Evolutionary conservation across 2,329 filamentous ascomycete genomes (phyloP), one percentile per base, ranked within the genome.

Genomic region (Zasmidium angulare): DNA sequence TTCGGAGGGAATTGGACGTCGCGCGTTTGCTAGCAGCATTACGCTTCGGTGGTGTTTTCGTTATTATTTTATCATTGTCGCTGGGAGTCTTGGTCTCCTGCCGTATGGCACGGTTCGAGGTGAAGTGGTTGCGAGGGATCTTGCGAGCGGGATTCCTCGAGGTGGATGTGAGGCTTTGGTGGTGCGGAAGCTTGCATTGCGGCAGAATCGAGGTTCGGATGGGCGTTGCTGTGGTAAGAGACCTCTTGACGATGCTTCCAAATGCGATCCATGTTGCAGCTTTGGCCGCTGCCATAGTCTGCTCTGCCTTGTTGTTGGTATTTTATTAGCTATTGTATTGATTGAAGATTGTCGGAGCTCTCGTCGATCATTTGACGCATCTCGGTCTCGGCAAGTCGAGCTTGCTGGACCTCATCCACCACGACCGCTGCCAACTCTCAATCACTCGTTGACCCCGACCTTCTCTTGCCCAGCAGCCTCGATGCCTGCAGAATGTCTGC

Each of bases 1-100:
- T 85, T 56, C 93, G 86, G 29, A 97, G 80, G 1, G 91, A 95
- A 62, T 88, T 89, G 66, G 91, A 89, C 48, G 85, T 78, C 22
- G 81, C 79, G 2, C 63, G 55, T 46, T 66, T 67, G 17, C 51
- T 82, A 78, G 22, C 78, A 77, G 62, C 83, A 76, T 84, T 82
- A 58, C 81, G 79, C 68, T 79, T 81, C 67, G 36, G 36, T 3
- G 19, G 50, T 22, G 40, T 40, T 53, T 67, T 66, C 17, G 59
- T 53, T 29, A 55, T 60, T 46, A 53, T 49, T 21, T 56, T 55
- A 24, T 58, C 56, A 20, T 40, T 58, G 36, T 59, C 48, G 22
- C 40, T 55, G 14, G 36, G 50, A 40, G 50, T 31, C 46, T 62
- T 53, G 21, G 59, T 50, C 29, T 69, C 65, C 47, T 67, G 64